Base-by-base conservation (phyloP, 2,329 filamentous ascomycete species). In the Coniella vitis region DNA sequence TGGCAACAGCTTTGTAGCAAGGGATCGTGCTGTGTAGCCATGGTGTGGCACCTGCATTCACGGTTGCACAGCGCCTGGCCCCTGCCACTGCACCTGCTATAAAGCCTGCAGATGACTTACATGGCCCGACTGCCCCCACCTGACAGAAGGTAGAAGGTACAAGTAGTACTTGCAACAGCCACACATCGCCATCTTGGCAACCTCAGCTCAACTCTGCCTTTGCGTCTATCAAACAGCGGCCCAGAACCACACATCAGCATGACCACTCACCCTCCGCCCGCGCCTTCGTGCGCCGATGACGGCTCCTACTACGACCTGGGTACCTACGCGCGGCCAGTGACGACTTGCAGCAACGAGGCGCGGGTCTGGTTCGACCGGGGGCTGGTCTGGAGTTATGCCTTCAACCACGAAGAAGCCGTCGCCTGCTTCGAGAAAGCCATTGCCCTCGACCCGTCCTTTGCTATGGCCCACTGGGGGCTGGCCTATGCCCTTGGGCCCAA, bases 401-500 rank as follows among this genome's bases (percentile, higher is more conserved):
- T 90, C 69, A 88, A 90, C 60, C 85, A 89, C 59, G 82, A 84
- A 55, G 86, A 89, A 61, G 77, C 83, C 0, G 74, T 73, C 4
- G 66, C 65, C 36, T 87, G 84, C 64, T 87, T 87, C 57, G 68
- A 81, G 56, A 66, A 69, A 8, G 81, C 80, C n/a, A 73, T 79
- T 29, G 61, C 63, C 1, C 60, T 69, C 40, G 84, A 87, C 53
- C 53, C 65, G 0, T 54, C 62, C 2, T 85, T 78, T 49, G 73
- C 75, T 25, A 79, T 87, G 70, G 82, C 79, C 3, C 76, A 84
- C 57, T 87, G 84, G 83, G 84, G 84, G 0, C 65, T 86, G 4
- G 81, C 86, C 0, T 90, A 86, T 60, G 72, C 82, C 1, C 66
- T 86, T 0, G 87, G 86, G 0, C 86, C 87, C 3, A 90, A 91